Evolutionary conservation across 1,284 basidiomycete species (phyloP).

Genomic region (Ceratobasidium sp.): DNA sequence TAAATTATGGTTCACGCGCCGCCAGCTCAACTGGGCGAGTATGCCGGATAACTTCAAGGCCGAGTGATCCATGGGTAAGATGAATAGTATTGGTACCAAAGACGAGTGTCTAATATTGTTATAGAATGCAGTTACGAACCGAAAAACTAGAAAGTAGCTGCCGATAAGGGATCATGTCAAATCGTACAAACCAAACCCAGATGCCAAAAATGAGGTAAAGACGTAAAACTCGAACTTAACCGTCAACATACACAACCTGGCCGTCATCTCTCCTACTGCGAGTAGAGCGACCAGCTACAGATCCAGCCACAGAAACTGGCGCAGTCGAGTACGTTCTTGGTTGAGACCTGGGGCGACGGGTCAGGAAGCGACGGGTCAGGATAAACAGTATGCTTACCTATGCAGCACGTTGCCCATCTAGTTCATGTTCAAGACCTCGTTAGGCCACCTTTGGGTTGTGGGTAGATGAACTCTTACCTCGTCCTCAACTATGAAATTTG

Average conservation of each 20-base stretch:
- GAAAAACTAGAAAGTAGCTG: slow-evolving; percentile 19
- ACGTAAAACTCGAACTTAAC: neutral
- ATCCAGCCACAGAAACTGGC: slow-evolving; percentile 23
- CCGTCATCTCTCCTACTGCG: slow-evolving; percentile 28
- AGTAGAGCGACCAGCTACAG: slow-evolving; percentile 26
- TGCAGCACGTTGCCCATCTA: slow-evolving; percentile 37
- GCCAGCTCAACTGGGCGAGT: slow-evolving; percentile 14
- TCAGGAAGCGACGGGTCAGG: neutral
- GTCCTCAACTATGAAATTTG: slow-evolving; percentile 38
- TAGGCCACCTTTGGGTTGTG: neutral
- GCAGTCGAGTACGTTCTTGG: slow-evolving; percentile 29
- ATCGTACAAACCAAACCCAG: slow-evolving; percentile 19
- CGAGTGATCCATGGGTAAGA: neutral
- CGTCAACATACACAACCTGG: slow-evolving; percentile 20
- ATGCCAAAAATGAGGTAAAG: slow-evolving; percentile 3
- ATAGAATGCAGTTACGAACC: slow-evolving; percentile 1
- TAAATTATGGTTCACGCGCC: neutral
- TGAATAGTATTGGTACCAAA: slow-evolving; percentile 20
- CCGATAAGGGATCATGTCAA: slow-evolving; percentile 2
- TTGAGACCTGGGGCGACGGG: slow-evolving; percentile 9
- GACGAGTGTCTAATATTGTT: slow-evolving; percentile 3
- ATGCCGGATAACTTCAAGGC: neutral
- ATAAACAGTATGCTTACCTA: neutral
- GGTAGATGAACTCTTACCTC: neutral
- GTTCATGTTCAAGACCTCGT: neutral